A percentile compares a stretch with the other conserved stretches of the same genome.
Conservation (phyloP, 805 yeast species). For the Metschnikowia reukaufii region DNA sequence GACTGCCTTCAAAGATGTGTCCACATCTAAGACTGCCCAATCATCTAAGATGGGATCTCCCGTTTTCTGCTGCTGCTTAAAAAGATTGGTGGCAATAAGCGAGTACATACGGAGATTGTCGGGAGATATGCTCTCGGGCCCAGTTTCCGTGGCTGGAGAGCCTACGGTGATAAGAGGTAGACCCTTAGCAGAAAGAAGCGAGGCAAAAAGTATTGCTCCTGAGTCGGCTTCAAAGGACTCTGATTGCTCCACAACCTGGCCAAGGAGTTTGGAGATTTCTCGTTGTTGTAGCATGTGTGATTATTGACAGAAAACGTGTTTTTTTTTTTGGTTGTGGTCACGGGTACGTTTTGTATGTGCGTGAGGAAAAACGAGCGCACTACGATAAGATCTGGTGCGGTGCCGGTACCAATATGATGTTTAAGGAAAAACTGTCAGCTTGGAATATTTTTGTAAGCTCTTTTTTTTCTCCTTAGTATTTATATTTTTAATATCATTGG, state of each 20-base stretch:
- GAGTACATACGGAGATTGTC: conserved; percentile 37
- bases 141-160: conserved; percentile 15
- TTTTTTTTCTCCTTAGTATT: too few relatives aligned
- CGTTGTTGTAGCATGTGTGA: conserved; percentile 40
- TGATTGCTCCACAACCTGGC: conserved; percentile 28
- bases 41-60: conserved; percentile 18
- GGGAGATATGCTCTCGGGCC: conserved; percentile 18
- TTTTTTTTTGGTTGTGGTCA: neutral
- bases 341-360: neutral
- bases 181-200: conserved; percentile 38
- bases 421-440: too few relatives aligned
- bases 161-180: conserved; percentile 42
- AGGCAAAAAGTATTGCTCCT: conserved; percentile 25
- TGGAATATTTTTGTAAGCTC: too few relatives aligned
- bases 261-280: conserved; percentile 35
- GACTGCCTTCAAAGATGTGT: conserved; percentile 27
- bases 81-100: conserved; percentile 34
- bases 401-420: too few relatives aligned
- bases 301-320: neutral
- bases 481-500: too few relatives aligned
- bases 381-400: too few relatives aligned
- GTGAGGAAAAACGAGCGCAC: too few relatives aligned
- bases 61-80: conserved; percentile 18
- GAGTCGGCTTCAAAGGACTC: neutral
- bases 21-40: conserved; percentile 35